Evolutionary conservation across 108 stramenopile species (phyloP).

Genomic region (Cyclostephanos tholiformis): DNA sequence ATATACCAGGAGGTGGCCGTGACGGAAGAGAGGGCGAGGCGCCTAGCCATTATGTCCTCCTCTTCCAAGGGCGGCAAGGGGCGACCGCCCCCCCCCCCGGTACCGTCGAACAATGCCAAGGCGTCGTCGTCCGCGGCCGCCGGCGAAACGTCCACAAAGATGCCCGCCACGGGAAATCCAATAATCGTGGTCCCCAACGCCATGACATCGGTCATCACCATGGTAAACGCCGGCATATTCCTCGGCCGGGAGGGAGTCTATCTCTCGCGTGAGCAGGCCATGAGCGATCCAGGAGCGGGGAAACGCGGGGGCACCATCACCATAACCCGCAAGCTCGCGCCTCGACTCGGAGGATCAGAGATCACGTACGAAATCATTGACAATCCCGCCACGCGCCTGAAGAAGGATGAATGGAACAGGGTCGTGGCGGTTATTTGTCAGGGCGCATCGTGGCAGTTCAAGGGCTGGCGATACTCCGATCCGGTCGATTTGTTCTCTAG

Average conservation of each 20-base stretch:
- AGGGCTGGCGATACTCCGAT: conserved; percentile 89
- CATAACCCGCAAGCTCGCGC: conserved; percentile 57
- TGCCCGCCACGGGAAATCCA: conserved; percentile 56
- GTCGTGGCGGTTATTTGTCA: conserved; percentile 93
- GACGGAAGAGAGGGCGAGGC: conserved; percentile 51
- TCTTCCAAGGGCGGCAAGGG: conserved; percentile 22
- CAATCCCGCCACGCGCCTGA: conserved; percentile 71
- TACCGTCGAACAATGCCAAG: conserved; percentile 12
- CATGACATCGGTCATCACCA: conserved; percentile 85
- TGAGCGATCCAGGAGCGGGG: conserved; percentile 53
- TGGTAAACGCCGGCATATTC: conserved; percentile 91
- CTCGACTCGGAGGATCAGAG: conserved; percentile 63
- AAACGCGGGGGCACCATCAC: conserved; percentile 47
- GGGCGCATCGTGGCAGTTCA: conserved; percentile 97
- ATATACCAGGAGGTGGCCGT: conserved; percentile 70
- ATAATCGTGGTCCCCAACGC: conserved; percentile 96
- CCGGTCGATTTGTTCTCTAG: conserved; percentile 81
- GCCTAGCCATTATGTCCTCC: neutral
- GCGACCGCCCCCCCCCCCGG: conserved; percentile 25
- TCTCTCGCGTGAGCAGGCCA: conserved; percentile 71
- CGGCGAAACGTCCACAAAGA: conserved; percentile 5
- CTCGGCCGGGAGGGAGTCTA: conserved; percentile 74
- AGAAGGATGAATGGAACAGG: conserved; percentile 87
- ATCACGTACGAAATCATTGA: conserved; percentile 92
- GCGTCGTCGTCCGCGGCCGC: conserved; percentile 2